Evolutionary conservation across 2,329 filamentous ascomycete species (phyloP).

Genomic region (Aspergillus fructus): DNA sequence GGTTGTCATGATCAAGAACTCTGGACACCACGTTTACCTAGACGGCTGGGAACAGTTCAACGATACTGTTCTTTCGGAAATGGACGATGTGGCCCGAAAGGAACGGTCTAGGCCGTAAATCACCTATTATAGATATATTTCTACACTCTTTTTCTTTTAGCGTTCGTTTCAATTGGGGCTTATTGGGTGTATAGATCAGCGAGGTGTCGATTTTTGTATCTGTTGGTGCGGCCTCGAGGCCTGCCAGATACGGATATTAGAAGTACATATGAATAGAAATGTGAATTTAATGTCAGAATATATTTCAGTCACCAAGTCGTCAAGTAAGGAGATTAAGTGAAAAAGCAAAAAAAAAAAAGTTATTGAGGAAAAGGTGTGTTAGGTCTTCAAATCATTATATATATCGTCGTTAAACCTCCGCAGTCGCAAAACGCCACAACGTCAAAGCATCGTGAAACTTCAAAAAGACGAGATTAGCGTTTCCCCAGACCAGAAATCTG

Average conservation of each 20-base stretch:
- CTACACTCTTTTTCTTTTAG: neutral
- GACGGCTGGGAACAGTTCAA: conserved; percentile 73
- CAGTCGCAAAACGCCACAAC: neutral
- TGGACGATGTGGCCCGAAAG: conserved; percentile 56
- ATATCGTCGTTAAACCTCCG: neutral
- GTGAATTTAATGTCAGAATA: neutral
- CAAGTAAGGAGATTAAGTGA: neutral
- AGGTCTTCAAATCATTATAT: neutral
- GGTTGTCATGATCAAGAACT: conserved; percentile 72
- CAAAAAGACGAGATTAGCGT: neutral
- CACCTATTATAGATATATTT: neutral
- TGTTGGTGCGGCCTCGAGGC: neutral
- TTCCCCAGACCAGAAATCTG: neutral
- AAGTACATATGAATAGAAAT: neutral
- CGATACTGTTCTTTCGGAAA: conserved; percentile 62
- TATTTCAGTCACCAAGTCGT: neutral
- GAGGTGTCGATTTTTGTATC: neutral
- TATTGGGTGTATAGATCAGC: conserved; percentile 2
- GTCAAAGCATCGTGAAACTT: neutral
- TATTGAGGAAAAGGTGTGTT: neutral
- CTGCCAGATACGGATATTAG: neutral
- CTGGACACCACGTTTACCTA: conserved; percentile 71
- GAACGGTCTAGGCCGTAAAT: conserved; percentile 22
- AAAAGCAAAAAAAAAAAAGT: neutral
- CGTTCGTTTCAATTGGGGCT: neutral